A percentile compares a stretch with the other conserved stretches of the same genome.
Conservation (phyloP, 2,329 filamentous ascomycete genomes). For the Bipolaris sorokiniana region DNA sequence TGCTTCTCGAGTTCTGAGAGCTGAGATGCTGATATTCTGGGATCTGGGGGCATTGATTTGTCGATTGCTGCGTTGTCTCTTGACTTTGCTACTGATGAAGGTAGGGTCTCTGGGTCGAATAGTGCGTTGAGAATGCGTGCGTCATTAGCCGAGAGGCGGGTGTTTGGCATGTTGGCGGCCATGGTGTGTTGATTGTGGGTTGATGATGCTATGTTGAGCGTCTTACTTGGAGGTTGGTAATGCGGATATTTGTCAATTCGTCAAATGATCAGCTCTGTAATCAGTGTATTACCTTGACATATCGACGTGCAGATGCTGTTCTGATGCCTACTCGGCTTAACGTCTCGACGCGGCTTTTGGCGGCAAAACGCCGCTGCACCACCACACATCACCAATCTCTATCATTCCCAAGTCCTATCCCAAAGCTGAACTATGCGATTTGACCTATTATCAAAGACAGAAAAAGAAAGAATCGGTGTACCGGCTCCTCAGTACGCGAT, state of each 20-base stretch:
- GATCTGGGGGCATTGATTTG: slow-evolving; percentile 49
- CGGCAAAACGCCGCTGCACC: slow-evolving; percentile 9
- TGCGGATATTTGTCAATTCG: not conserved
- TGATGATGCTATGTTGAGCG: not conserved
- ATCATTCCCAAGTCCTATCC: not conserved
- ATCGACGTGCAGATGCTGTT: not conserved
- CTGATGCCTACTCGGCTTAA: slow-evolving; percentile 9
- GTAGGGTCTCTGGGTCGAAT: slow-evolving; percentile 51
- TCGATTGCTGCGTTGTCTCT: slow-evolving; percentile 53
- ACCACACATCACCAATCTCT: not conserved
- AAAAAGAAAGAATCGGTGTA: not conserved
- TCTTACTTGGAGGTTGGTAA: not conserved
- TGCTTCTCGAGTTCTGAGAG: slow-evolving; percentile 51
- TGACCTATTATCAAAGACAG: not conserved
- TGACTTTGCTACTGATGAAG: slow-evolving; percentile 59
- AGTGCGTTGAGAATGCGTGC: slow-evolving; percentile 47
- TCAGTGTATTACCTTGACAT: not conserved
- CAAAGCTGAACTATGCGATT: not conserved
- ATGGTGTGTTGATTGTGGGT: slow-evolving; percentile 16
- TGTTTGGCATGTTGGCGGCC: slow-evolving; percentile 55
- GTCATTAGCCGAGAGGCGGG: slow-evolving; percentile 46
- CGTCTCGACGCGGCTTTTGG: slow-evolving; percentile 9
- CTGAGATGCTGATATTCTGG: slow-evolving; percentile 46
- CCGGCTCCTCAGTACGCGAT: not conserved
- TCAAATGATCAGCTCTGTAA: not conserved